Percentiles rank a stretch among this genome's conserved stretches.
Evolutionary conservation across 208 protist species (phyloP).

Genomic region (Acanthamoeba sp.): DNA sequence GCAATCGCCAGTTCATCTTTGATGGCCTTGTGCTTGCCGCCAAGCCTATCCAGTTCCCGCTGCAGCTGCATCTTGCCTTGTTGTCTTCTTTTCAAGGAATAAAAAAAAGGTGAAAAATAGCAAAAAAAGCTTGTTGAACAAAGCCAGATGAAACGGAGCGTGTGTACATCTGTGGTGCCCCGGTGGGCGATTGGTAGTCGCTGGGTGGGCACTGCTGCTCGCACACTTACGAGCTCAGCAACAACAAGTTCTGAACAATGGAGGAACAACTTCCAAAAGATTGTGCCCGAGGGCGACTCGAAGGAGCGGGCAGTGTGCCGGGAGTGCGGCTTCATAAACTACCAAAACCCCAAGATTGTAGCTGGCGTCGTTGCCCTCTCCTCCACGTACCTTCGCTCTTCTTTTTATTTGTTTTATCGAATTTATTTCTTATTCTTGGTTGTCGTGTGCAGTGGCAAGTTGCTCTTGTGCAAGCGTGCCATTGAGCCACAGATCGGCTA

Average conservation of each 20-base stretch:
- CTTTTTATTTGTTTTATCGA: neutral
- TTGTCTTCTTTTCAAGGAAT: no score
- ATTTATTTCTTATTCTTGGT: neutral
- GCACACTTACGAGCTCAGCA: neutral
- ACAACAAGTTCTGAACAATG: neutral
- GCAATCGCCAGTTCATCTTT: slow-evolving; percentile 27
- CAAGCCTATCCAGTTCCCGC: slow-evolving; percentile 1
- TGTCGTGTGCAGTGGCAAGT: slow-evolving; percentile 9
- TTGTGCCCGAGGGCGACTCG: slow-evolving; percentile 30
- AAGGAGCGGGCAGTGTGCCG: slow-evolving; percentile 26
- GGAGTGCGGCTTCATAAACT: slow-evolving; percentile 57
- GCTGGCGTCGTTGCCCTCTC: slow-evolving; percentile 11
- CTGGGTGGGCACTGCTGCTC: neutral
- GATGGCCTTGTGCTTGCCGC: slow-evolving; percentile 5
- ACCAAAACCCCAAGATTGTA: slow-evolving; percentile 59
- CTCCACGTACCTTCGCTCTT: neutral
- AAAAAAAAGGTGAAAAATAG: no score
- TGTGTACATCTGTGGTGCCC: neutral
- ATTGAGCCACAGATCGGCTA: slow-evolving; percentile 6
- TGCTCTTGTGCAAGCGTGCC: slow-evolving; percentile 23
- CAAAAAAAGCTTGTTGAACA: no score
- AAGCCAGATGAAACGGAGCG: neutral
- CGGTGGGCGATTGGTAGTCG: neutral
- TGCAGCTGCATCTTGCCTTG: neutral
- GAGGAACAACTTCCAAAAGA: neutral